These are phyloP conservation scores for Dipteronia dyeriana DNA, from an alignment of 345 rosid genomes.

Conservation along the genomic window DNA sequence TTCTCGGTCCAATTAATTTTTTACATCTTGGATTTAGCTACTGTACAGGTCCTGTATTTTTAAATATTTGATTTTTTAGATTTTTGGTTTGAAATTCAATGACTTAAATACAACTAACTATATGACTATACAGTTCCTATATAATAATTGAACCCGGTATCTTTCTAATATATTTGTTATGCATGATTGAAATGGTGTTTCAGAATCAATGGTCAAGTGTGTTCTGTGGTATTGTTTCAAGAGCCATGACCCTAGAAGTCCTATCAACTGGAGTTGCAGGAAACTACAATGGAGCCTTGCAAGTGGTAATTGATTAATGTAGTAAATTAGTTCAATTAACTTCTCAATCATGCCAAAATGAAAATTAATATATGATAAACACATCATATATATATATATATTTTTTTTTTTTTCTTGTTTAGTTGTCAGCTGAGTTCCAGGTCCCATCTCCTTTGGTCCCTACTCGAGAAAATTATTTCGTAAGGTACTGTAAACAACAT, in stretches of 20 bases:
- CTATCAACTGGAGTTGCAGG: conserved; percentile 97
- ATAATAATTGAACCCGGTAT: too few relatives aligned
- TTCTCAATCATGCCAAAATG: too few relatives aligned
- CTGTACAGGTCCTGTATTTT: too few relatives aligned
- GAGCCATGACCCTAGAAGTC: conserved; percentile 90
- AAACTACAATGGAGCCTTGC: conserved; percentile 93
- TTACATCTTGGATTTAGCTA: too few relatives aligned
- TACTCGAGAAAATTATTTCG: conserved; percentile 77
- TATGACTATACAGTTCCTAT: too few relatives aligned
- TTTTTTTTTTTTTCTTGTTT: background rate
- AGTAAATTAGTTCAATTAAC: too few relatives aligned
- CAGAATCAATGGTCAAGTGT: conserved; percentile 89
- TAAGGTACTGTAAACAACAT: conserved; percentile 90
- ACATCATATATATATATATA: too few relatives aligned
- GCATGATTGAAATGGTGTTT: background rate
- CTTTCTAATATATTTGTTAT: background rate
- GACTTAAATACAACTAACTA: too few relatives aligned
- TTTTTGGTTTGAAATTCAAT: too few relatives aligned
- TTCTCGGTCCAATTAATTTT: background rate
- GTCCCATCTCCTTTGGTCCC: conserved; percentile 91
- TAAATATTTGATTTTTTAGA: too few relatives aligned
- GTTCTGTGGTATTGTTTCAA: conserved; percentile 85
- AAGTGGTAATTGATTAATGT: conserved; percentile 66
- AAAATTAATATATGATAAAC: too few relatives aligned
- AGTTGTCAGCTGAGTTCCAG: conserved; percentile 97